Percentiles rank a stretch among this genome's conserved stretches.
These are phyloP conservation scores for Termitomyces sp. DNA, from an alignment of 768 basidiomycete genomes.

Conservation along the genomic window DNA sequence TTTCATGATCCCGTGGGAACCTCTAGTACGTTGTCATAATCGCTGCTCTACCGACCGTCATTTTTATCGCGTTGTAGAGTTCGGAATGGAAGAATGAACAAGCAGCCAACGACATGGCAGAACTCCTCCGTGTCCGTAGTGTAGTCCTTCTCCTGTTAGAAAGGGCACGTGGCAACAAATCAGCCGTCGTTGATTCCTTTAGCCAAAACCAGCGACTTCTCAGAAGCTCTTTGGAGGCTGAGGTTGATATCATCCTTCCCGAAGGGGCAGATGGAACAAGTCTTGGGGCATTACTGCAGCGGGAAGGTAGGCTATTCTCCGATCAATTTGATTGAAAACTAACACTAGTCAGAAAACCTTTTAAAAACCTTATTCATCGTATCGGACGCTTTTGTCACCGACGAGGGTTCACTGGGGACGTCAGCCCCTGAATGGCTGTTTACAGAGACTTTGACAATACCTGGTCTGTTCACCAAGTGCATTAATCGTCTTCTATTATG, in stretches of 20 bases:
- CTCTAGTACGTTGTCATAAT: constrained; percentile 44
- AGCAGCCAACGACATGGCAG: constrained; percentile 58
- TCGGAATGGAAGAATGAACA: constrained; percentile 56
- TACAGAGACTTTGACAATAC: constrained; percentile 33
- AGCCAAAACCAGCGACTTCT: constrained; percentile 35
- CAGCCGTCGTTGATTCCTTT: constrained; percentile 13
- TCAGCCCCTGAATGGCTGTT: constrained; percentile 46
- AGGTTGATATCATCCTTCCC: constrained; percentile 58
- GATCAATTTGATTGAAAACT: not conserved
- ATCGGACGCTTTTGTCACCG: constrained; percentile 56
- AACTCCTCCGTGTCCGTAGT: constrained; percentile 54
- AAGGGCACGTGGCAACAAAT: constrained; percentile 74
- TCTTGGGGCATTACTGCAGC: constrained; percentile 28
- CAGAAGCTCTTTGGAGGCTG: constrained; percentile 72
- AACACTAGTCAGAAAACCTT: constrained; percentile 40
- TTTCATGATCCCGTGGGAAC: constrained; percentile 67
- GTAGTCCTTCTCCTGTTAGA: constrained; percentile 68
- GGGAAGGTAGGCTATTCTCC: constrained; percentile 32
- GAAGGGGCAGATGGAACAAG: constrained; percentile 19
- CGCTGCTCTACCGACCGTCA: not conserved
- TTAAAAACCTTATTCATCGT: constrained; percentile 78
- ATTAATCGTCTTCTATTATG: not conserved
- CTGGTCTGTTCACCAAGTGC: constrained; percentile 31
- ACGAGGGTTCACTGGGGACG: constrained; percentile 36
- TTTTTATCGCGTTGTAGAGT: constrained; percentile 28